A percentile compares a stretch with the other conserved stretches of the same genome.
Conservation (phyloP, 2,329 filamentous ascomycete genomes). For the Calonectria hawksworthii region DNA sequence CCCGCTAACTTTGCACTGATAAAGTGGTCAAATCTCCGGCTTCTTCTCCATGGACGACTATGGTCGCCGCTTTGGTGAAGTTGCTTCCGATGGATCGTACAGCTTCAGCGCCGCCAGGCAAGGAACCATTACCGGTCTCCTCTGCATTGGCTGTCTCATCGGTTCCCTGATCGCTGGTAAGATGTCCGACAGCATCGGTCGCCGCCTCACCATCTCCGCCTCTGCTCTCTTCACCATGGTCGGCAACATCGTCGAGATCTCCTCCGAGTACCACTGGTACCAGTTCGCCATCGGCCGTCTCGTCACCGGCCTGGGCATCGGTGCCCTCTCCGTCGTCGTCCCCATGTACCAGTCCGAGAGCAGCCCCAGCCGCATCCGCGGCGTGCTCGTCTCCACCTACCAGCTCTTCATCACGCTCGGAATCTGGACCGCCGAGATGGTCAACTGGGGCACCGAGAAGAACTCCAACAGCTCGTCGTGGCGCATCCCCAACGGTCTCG, state of each 20-base stretch:
- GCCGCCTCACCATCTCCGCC: constrained; percentile 72
- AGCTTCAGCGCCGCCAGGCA: constrained; percentile 71
- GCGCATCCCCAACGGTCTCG: constrained; percentile 73
- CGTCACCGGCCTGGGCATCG: constrained; percentile 76
- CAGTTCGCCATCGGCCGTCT: constrained; percentile 76
- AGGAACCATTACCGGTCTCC: constrained; percentile 73
- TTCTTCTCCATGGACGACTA: constrained; percentile 74
- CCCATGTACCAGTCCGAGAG: constrained; percentile 80
- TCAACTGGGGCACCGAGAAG: constrained; percentile 72
- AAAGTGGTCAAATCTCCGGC: constrained; percentile 71
- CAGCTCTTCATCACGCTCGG: constrained; percentile 79
- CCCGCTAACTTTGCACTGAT: not conserved
- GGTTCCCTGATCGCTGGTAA: constrained; percentile 72
- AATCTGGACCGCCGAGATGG: constrained; percentile 71
- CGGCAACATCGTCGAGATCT: constrained; percentile 75
- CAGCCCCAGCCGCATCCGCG: constrained; percentile 74
- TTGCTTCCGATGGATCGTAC: constrained; percentile 53
- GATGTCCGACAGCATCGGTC: constrained; percentile 73
- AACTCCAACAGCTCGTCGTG: constrained; percentile 66
- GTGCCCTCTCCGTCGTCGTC: constrained; percentile 73
- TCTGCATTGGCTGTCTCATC: constrained; percentile 71
- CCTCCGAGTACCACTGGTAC: constrained; percentile 69
- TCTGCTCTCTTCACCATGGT: constrained; percentile 74
- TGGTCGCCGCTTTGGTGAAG: constrained; percentile 64
- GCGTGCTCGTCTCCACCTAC: constrained; percentile 74